Percentiles rank a stretch among this genome's conserved stretches.
phyloP scores from a whole-genome alignment of 129 eudicot genomes.

The Logfia minima region DNA sequence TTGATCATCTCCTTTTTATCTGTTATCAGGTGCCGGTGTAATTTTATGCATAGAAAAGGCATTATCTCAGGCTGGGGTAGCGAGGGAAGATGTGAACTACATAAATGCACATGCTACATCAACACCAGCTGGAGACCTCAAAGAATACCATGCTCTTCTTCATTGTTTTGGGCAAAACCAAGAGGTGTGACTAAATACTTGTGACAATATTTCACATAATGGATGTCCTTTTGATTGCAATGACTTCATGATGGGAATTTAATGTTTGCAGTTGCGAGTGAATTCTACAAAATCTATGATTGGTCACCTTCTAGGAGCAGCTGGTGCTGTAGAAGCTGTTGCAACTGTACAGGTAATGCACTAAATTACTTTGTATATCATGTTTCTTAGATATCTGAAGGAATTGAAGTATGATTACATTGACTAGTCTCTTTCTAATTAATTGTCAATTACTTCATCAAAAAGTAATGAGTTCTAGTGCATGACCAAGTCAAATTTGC shows the following conservation, averaged over 20 bases:
- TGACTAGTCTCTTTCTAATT: background rate
- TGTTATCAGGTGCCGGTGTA: slow-evolving; percentile 70
- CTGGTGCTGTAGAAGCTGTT: slow-evolving; percentile 99
- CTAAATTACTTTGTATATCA: background rate
- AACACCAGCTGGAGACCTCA: slow-evolving; percentile 90
- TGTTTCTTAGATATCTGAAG: background rate
- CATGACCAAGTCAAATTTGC: background rate
- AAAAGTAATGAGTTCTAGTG: background rate
- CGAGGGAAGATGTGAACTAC: slow-evolving; percentile 91
- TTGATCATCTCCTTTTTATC: slow-evolving; percentile 4
- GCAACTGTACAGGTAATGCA: slow-evolving; percentile 82
- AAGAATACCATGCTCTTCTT: slow-evolving; percentile 81
- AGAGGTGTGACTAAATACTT: slow-evolving; percentile 59
- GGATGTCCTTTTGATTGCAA: slow-evolving; percentile 7
- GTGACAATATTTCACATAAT: background rate
- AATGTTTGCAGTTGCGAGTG: slow-evolving; percentile 63
- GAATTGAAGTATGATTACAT: background rate
- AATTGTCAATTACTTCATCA: background rate
- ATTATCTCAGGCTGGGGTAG: slow-evolving; percentile 80
- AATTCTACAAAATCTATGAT: slow-evolving; percentile 97
- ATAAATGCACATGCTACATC: slow-evolving; percentile 98
- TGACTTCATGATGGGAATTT: background rate
- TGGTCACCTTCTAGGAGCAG: slow-evolving; percentile 96
- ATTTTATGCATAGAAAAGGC: slow-evolving; percentile 92
- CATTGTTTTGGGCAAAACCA: slow-evolving; percentile 87